These are phyloP conservation scores for Phlebiopsis gigantea DNA, from an alignment of 768 basidiomycete species.

Conservation along the genomic window DNA sequence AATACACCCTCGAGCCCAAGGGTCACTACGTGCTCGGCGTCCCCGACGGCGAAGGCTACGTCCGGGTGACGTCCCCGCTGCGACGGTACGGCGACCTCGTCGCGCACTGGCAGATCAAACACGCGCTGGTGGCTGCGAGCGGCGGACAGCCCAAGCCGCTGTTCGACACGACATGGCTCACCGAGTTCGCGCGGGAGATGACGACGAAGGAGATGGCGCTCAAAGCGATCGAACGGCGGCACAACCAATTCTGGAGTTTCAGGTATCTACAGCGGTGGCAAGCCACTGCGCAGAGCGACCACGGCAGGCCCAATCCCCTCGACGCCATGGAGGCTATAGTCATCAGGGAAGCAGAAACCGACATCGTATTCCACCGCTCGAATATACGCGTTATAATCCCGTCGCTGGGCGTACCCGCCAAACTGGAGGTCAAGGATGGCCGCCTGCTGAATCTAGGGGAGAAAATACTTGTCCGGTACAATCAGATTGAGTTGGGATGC, in stretches of 20 bases:
- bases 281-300: conserved; percentile 17
- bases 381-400: neutral
- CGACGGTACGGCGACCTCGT: conserved; percentile 80
- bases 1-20: conserved; percentile 47
- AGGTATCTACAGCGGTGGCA: conserved; percentile 35
- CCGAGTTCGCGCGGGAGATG: conserved; percentile 35
- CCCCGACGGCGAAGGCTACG: conserved; percentile 73
- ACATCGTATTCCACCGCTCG: neutral
- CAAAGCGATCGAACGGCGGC: conserved; percentile 26
- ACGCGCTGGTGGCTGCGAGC: conserved; percentile 49
- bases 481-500: neutral
- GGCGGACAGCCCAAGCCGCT: conserved; percentile 33
- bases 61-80: conserved; percentile 80
- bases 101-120: conserved; percentile 92
- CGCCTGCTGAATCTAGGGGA: neutral
- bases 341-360: neutral
- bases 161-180: conserved; percentile 38
- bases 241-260: conserved; percentile 36
- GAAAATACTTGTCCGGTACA: neutral
- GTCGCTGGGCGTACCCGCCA: neutral
- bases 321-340: neutral
- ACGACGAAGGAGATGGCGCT: conserved; percentile 30
- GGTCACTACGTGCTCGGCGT: conserved; percentile 69
- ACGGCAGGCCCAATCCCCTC: neutral
- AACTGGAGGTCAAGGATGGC: neutral